These are phyloP conservation scores for Pyrenophora graminea DNA, from an alignment of 2,329 filamentous ascomycete species.

Conservation along the genomic window DNA sequence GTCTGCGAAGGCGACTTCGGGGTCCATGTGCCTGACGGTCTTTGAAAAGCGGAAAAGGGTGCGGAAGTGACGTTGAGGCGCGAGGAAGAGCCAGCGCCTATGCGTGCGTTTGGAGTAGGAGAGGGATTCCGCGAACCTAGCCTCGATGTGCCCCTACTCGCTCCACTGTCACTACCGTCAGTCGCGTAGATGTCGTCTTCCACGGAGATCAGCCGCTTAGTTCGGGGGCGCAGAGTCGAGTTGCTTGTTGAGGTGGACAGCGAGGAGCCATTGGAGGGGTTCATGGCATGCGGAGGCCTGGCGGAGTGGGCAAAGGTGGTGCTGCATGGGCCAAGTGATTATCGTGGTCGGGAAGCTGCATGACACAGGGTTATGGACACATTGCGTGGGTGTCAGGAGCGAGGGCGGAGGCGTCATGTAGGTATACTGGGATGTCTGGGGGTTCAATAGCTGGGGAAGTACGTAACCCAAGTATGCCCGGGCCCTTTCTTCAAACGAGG, in stretches of 20 bases:
- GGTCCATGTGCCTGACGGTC: constrained; percentile 27
- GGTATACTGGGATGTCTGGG: constrained; percentile 12
- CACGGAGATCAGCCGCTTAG: constrained; percentile 54
- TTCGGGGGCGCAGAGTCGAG: constrained; percentile 53
- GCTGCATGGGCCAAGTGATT: constrained; percentile 44
- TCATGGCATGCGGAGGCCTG: constrained; percentile 45
- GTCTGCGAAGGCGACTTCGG: constrained; percentile 31
- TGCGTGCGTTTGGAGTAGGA: constrained; percentile 42
- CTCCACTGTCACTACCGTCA: constrained; percentile 39
- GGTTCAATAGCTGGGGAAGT: constrained; percentile 21
- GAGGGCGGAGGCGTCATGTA: constrained; percentile 10
- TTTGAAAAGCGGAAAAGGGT: constrained; percentile 33
- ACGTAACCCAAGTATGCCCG: constrained; percentile 19
- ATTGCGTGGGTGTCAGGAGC: constrained; percentile 21
- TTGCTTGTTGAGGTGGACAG: constrained; percentile 47
- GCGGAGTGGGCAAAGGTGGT: constrained; percentile 38
- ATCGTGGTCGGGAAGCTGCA: constrained; percentile 34
- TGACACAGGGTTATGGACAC: constrained; percentile 39
- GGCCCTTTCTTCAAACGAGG: constrained; percentile 21
- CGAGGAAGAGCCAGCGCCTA: constrained; percentile 36
- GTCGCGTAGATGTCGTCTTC: constrained; percentile 50
- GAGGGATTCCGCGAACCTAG: constrained; percentile 40
- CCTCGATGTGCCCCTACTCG: constrained; percentile 48
- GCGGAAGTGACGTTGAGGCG: constrained; percentile 36
- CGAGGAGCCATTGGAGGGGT: constrained; percentile 47